Base-by-base conservation (phyloP, 139 green algal species). In the Axilococcus clingmanii region DNA sequence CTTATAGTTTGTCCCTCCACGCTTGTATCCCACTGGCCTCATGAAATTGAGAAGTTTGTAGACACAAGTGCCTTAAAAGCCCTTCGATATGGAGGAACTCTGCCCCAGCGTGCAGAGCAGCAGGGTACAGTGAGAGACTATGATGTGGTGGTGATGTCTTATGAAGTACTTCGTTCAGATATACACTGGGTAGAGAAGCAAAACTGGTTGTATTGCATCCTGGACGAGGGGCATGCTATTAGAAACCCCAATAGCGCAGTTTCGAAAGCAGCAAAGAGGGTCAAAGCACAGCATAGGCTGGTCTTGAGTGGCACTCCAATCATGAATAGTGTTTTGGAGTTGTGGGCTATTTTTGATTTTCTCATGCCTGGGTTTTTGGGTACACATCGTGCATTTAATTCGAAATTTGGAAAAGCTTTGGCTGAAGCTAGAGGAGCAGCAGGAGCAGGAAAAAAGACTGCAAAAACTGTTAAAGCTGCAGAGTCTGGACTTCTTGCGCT, bases 281-380 rank as follows among this genome's bases (percentile, higher is more conserved):
- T 94, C 16, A 32, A 20, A 14, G 81, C 87, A 24, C 50, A 73
- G 59, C 82, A 96, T 70, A 65, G 92, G 34, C 63, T 99, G 51
- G 58, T 99, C 7, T 77, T 99, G 46, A 81, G 57, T 32, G 87
- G 87, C 37, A 95, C 87, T 0, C 87, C 87, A 34, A 83, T 95
- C 40, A 90, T 98, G 69, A 99, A 99, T 79, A 78, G 79, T 46
- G 82, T 94, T 31, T 41, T 83, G 24, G 92, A 99, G 77, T 74
- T 99, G 31, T 99, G 92, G 92, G 71, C 68, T 4, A 66, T 99
- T 7, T 99, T 99, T 63, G 89, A 97, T 74, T 99, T 95, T 63
- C 61, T 97, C 15, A 96, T 98, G 86, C 91, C 91, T 0, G 87
- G 88, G 35, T 82, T 85, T 48, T 55, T 87, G 7, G 82, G 81